phyloP scores from a whole-genome alignment of 805 yeast species.

The Clavispora santaluciae region DNA sequence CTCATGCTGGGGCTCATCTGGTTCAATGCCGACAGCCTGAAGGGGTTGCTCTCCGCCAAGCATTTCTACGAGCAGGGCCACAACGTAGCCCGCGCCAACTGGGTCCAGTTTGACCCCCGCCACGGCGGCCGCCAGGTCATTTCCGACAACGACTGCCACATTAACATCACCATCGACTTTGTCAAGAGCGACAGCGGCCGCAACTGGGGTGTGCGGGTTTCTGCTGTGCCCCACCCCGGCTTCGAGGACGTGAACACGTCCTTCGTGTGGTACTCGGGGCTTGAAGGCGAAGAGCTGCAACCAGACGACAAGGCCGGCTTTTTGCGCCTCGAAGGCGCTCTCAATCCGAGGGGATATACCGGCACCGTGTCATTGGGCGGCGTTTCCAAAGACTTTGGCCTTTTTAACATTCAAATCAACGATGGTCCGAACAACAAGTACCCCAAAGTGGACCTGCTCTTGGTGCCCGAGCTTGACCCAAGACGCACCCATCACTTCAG shows the following conservation, averaged over 20 bases:
- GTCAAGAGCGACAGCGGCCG: conserved; percentile 66
- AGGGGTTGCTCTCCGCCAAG: conserved; percentile 53
- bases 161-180: conserved; percentile 65
- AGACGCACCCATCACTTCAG: conserved; percentile 60
- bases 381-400: conserved; percentile 58
- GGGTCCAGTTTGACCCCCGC: conserved; percentile 87
- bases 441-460: conserved; percentile 25
- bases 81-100: conserved; percentile 67
- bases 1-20: conserved; percentile 81
- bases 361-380: conserved; percentile 42
- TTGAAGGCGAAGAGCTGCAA: conserved; percentile 40
- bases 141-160: conserved; percentile 57
- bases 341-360: conserved; percentile 22
- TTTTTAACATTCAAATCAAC: conserved; percentile 55
- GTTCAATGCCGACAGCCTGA: conserved; percentile 62
- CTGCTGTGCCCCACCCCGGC: conserved; percentile 56
- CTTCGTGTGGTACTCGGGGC: conserved; percentile 71
- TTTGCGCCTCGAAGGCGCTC: conserved; percentile 23
- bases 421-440: conserved; percentile 45
- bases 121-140: conserved; percentile 79
- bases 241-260: conserved; percentile 50
- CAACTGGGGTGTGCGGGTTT: conserved; percentile 77
- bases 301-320: conserved; percentile 17
- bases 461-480: conserved; percentile 50
- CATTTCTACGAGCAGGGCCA: conserved; percentile 75